Base-by-base conservation (phyloP, 306 rosid species). In the Rosa chinensis region DNA sequence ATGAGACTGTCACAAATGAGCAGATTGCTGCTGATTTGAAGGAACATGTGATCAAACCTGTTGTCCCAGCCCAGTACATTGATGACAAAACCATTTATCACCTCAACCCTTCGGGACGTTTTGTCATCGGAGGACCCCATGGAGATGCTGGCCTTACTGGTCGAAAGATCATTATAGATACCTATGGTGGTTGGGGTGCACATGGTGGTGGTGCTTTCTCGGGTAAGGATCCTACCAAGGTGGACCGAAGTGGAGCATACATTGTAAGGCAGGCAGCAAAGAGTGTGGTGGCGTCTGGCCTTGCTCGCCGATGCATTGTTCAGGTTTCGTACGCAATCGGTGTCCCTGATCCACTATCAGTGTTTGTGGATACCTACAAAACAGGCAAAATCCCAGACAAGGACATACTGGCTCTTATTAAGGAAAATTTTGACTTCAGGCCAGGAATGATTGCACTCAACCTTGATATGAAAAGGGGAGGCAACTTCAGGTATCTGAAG, bases 101-200 rank as follows among this genome's bases (percentile, higher is more conserved):
- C 76, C 91, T 92, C 69, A 92, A 92, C 76, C 94, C 97, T 66
- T 92, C 97, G 0, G 94, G 97, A 35, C 77, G 94, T 59, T 92
- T 92, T 72, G 97, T 92, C 87, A 89, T 92, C 21, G 94, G 97
- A 14, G 97, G 97, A 48, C 97, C 97, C 4, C 92, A 92, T 59
- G 97, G 97, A 63, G 97, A 92, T 72, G 97, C 97, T 10, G 97
- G 97, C 4, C 97, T 92, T 74, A 92, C 97, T 5, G 97, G 97
- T 52, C 48, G 97, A 84, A 92, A 92, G 89, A 92, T 92, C 78
- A 92, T 89, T 13, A 92, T 92, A 0, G 97, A 92, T 62, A 92
- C 92, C 73, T 92, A 89, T 47, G 97, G 97, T 4, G 92, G 97
- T 25, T 92, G 94, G 94, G 97, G 97, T 79, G 97, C 97, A 84